These are phyloP conservation scores for Candida pseudoviswanathii DNA, from an alignment of 1,139 yeast species.

Conservation along the genomic window DNA sequence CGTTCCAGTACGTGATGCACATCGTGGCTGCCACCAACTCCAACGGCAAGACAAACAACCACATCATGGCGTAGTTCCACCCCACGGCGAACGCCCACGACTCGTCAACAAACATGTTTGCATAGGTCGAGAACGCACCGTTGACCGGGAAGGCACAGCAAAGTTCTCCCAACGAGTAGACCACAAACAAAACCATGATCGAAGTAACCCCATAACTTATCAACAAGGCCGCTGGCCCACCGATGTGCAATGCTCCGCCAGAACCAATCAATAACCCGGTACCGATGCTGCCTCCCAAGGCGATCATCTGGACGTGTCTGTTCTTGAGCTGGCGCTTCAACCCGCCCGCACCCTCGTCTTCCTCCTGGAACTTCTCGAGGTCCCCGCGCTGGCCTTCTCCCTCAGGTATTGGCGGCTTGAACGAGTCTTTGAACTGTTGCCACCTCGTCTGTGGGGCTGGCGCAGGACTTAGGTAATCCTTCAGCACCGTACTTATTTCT, in stretches of 20 bases:
- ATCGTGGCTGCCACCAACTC: constrained; percentile 79
- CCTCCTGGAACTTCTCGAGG: constrained; percentile 15
- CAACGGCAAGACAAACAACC: constrained; percentile 75
- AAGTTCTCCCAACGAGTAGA: constrained; percentile 85
- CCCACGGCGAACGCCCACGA: constrained; percentile 82
- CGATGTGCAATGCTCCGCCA: constrained; percentile 64
- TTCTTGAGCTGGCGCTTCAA: constrained; percentile 42
- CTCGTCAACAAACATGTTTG: constrained; percentile 68
- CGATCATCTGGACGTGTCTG: constrained; percentile 64
- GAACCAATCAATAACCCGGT: constrained; percentile 76
- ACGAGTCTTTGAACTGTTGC: constrained; percentile 35
- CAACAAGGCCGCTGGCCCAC: constrained; percentile 81
- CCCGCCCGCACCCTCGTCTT: constrained; percentile 37
- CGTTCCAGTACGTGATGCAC: constrained; percentile 66
- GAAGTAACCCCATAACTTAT: constrained; percentile 72
- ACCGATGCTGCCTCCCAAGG: constrained; percentile 68
- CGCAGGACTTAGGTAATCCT: background rate
- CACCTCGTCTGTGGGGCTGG: constrained; percentile 16
- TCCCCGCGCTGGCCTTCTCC: background rate
- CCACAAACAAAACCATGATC: constrained; percentile 69
- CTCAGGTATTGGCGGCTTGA: constrained; percentile 29
- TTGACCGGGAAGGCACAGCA: constrained; percentile 78
- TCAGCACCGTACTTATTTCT: background rate
- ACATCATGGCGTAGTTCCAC: constrained; percentile 80
- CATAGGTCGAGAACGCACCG: constrained; percentile 77